Conservation (phyloP, 495 filamentous ascomycete species). For the Aspergillus asperescens region DNA sequence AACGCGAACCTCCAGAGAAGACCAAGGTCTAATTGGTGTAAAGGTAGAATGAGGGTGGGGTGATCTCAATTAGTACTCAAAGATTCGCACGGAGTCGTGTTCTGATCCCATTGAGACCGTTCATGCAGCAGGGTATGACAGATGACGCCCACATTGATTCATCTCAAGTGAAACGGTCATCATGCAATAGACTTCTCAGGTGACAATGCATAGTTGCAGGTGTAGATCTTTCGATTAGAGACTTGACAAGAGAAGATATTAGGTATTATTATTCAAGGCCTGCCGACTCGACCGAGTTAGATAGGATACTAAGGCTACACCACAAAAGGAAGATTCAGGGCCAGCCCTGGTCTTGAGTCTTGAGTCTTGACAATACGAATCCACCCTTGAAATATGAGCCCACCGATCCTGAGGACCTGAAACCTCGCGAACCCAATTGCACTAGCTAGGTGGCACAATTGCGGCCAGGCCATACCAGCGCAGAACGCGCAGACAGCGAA, state of each 20-base stretch:
- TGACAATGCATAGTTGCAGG: neutral
- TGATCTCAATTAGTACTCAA: neutral
- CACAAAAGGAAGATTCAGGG: neutral
- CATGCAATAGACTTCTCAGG: neutral
- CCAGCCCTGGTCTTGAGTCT: neutral
- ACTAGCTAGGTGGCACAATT: neutral
- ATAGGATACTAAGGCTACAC: too few relatives aligned
- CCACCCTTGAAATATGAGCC: neutral
- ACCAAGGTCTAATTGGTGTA: neutral
- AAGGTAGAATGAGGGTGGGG: neutral
- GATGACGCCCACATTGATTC: neutral
- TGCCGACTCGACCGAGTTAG: too few relatives aligned
- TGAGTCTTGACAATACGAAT: too few relatives aligned
- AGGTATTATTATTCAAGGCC: too few relatives aligned
- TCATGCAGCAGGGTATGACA: slow-evolving; percentile 6
- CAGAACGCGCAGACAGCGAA: neutral
- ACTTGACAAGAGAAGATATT: too few relatives aligned
- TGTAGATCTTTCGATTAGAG: too few relatives aligned
- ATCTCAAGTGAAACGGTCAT: neutral
- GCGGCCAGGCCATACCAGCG: neutral
- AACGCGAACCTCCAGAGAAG: neutral
- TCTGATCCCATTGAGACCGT: neutral
- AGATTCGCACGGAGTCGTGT: slow-evolving; percentile 2
- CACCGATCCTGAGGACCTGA: slow-evolving; percentile 1
- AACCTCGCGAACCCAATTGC: slow-evolving; percentile 4